Base-by-base conservation (phyloP, 176 grass and related monocot genomes). In the Musa itinerans region DNA sequence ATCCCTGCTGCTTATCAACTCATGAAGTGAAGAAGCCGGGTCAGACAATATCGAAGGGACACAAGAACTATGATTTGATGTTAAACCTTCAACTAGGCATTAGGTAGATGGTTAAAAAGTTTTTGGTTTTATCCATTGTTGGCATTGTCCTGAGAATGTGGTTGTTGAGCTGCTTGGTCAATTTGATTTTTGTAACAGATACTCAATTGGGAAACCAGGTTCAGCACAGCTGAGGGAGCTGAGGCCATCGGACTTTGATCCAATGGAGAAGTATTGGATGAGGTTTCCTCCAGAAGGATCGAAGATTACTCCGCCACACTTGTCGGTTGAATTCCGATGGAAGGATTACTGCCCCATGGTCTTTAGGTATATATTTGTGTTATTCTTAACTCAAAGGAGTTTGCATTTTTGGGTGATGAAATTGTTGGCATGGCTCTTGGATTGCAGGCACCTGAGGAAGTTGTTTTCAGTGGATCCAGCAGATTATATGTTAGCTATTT, bases 1-100 rank as follows among this genome's bases (percentile, higher is more conserved):
- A 24, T 69, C 23, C 65, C 20, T 75, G 70, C 57, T 78, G 69
- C 25, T 23, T 76, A 59, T 67, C 80, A 9, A 83, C 84, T 29
- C 83, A 87, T 0, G 89, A 96, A 78, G 73, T 56, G 3, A 96
- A 96, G 74, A 89, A 89, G 66, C 89, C 87, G 0, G 93, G 93
- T 62, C 89, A 96, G 77, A 96, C 90, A 58, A 96, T 96, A 82
- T 88, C 88, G 85, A 96, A 92, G 76, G 93, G 93, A 15, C 93
- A 96, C 67, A 96, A 92, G 79, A 92, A 90, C 76, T 96, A 96
- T 78, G 93, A 92, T 59, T 81, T 96, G 57, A 96, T 96, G 93
- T 79, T 89, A 29, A 91, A 92, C 78, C 85, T 96, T 78, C 93
- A 96, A 76, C 74, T 96, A 67, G 93, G 93, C 52, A 92, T 96